A percentile compares a stretch with the other conserved stretches of the same genome.
These are phyloP conservation scores for Fistulinella prunicolor DNA, from an alignment of 768 basidiomycete genomes.

Conservation along the genomic window DNA sequence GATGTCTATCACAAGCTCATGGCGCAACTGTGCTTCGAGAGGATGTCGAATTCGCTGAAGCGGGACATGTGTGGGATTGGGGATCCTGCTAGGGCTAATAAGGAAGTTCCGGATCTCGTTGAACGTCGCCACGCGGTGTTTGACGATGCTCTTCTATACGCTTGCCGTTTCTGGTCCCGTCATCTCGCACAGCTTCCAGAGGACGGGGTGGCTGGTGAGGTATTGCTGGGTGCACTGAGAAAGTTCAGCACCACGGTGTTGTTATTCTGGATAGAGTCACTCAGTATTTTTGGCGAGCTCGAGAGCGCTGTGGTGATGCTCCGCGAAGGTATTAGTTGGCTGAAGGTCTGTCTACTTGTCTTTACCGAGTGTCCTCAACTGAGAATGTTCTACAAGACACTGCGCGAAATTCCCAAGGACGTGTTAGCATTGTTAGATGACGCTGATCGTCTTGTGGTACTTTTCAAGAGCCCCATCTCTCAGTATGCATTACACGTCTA, in stretches of 20 bases:
- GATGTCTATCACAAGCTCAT: conserved; percentile 16
- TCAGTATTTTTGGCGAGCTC: conserved; percentile 18
- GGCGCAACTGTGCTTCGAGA: conserved; percentile 18
- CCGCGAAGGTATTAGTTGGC: conserved; percentile 11
- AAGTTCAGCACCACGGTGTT: conserved; percentile 13
- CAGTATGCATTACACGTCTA: conserved; percentile 22
- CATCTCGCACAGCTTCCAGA: conserved; percentile 15
- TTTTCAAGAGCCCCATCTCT: conserved; percentile 19
- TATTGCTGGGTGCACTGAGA: conserved; percentile 7
- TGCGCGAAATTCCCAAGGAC: conserved; percentile 7
- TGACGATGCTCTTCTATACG: conserved; percentile 16
- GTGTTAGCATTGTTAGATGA: conserved; percentile 11
- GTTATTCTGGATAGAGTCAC: conserved; percentile 18
- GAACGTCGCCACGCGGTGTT: conserved; percentile 12
- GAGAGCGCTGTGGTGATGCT: conserved; percentile 17
- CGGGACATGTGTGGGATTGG: conserved; percentile 21
- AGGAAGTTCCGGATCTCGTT: conserved; percentile 16
- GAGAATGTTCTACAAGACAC: conserved; percentile 1
- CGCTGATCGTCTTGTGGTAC: conserved; percentile 17
- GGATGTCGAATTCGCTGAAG: conserved; percentile 17
- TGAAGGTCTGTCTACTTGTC: conserved; percentile 7
- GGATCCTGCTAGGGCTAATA: conserved; percentile 15
- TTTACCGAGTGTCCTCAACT: neutral
- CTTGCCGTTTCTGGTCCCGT: conserved; percentile 21
- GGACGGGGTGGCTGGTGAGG: conserved; percentile 5